Conservation (phyloP, 441 rosid species). For the Hura crepitans region DNA sequence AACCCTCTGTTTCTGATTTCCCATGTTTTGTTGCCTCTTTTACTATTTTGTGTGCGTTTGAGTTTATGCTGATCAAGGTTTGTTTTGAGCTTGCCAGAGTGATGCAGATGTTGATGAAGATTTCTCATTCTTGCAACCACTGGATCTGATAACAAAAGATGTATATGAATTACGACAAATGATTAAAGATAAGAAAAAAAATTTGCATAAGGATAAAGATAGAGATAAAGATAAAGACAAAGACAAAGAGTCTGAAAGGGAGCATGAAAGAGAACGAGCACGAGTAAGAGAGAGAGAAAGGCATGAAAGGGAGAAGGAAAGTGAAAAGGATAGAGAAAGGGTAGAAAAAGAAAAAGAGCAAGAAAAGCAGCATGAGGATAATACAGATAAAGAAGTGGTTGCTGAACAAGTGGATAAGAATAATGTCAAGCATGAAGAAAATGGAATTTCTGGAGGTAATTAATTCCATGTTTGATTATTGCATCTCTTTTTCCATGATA, state of each 20-base stretch:
- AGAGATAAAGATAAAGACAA: constrained; percentile 52
- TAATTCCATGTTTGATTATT: background rate
- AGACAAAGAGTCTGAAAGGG: constrained; percentile 41
- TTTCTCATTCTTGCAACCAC: constrained; percentile 90
- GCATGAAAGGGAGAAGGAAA: constrained; percentile 40
- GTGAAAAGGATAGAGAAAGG: constrained; percentile 42
- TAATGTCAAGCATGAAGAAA: constrained; percentile 46
- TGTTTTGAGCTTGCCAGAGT: constrained; percentile 49
- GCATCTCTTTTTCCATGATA: background rate
- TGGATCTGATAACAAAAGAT: constrained; percentile 94
- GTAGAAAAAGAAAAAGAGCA: constrained; percentile 48
- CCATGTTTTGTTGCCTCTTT: constrained; percentile 1
- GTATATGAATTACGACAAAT: constrained; percentile 69
- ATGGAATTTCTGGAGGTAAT: constrained; percentile 56
- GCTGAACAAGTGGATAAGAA: constrained; percentile 52
- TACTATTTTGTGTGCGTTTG: constrained; percentile 12
- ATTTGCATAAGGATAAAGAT: constrained; percentile 53
- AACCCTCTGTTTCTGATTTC: constrained; percentile 18
- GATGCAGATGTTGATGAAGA: constrained; percentile 87
- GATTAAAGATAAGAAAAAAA: constrained; percentile 73
- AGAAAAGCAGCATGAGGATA: constrained; percentile 59
- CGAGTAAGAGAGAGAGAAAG: constrained; percentile 51
- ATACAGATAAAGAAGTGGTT: constrained; percentile 43
- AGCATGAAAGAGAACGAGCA: constrained; percentile 42
- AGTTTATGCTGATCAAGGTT: constrained; percentile 31